Percentiles rank a stretch among this genome's conserved stretches.
Evolutionary conservation across 139 green algal genomes (phyloP).

Genomic region (Gonium pectorale): DNA sequence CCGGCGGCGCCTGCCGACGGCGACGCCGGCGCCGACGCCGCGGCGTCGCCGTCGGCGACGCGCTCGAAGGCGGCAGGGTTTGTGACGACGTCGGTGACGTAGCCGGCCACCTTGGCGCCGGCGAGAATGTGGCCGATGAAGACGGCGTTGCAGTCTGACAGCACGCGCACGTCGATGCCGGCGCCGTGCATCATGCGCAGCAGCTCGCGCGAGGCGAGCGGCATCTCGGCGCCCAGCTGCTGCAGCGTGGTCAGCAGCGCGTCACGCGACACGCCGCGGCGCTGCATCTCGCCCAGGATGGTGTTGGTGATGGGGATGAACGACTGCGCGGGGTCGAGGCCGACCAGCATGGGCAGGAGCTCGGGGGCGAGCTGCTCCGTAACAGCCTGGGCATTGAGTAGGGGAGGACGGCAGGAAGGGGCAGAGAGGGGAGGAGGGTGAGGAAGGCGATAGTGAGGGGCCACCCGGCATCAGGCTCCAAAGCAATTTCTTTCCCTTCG

Average conservation of each 20-base stretch:
- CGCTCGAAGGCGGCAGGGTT: slow-evolving; percentile 75
- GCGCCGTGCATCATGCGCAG: slow-evolving; percentile 54
- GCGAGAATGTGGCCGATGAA: slow-evolving; percentile 85
- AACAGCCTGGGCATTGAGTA: no score
- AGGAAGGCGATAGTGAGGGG: no score
- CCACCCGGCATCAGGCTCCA: no score
- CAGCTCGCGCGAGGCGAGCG: slow-evolving; percentile 52
- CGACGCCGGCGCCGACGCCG: background rate
- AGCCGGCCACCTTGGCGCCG: slow-evolving; percentile 59
- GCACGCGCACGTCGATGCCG: slow-evolving; percentile 64
- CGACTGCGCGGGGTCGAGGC: slow-evolving; percentile 50
- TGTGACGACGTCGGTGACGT: slow-evolving; percentile 75
- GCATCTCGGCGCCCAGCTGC: slow-evolving; percentile 75
- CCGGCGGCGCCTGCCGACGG: no score
- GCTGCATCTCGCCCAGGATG: slow-evolving; percentile 77
- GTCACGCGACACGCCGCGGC: slow-evolving; percentile 78
- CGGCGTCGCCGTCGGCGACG: slow-evolving; percentile 25
- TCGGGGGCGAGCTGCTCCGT: slow-evolving; percentile 84
- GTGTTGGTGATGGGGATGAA: slow-evolving; percentile 88
- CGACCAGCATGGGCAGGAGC: slow-evolving; percentile 79
- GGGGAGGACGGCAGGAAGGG: no score
- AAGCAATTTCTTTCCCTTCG: no score
- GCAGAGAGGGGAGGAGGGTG: no score
- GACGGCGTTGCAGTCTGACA: slow-evolving; percentile 83
- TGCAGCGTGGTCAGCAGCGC: slow-evolving; percentile 70